Evolutionary conservation across 371 early-diverging fungal genomes (phyloP), one percentile per base, ranked within the genome.

Genomic region (Mucor racemosus): DNA sequence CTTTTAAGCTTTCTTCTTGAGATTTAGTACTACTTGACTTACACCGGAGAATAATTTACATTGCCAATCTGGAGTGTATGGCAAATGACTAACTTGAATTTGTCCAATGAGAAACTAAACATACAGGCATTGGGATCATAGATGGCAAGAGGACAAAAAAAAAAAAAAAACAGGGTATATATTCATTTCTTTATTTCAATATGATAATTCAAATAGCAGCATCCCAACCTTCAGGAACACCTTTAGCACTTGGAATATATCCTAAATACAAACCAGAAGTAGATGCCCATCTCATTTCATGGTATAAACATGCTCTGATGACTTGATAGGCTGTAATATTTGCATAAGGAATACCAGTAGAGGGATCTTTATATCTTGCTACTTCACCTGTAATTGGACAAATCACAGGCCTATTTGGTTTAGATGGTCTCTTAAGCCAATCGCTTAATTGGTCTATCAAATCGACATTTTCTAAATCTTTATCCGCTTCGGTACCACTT

Each of bases 361-460:
- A 65, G 4, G 91, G 91, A 64, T 91, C 90, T 14, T 77, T 78
- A 74, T 90, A 92, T 36, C 78, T 82, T 14, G 91, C 92, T 3
- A 78, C 71, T n/a, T 86, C 66, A 11, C 91, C 91, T 1, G 91
- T 90, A 55, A 92, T 81, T 5, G 86, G 88, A 64, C 92, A 92
- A 3, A 76, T 10, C 1, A 69, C 57, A 8, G 84, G 81, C 39
- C 79, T 69, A 2, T 67, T 65, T 0, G 84, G 82, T 58, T 76
- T 74, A 14, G 74, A 64, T 1, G 55, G 39, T 35, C 74, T 74
- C n/a, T 74, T 67, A 13, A 68, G 41, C 84, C 84, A 84, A 26
- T 48, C 21, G 1, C 58, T 55, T 5, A 81, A 61, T 44, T 67
- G 56, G 5, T 78, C 72, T 35, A 79, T 75, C 44, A 81, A 59